Percentiles rank a stretch among this genome's conserved stretches.
These are phyloP conservation scores for Apiospora kogelbergensis DNA, from an alignment of 2,329 filamentous ascomycete genomes.

Conservation along the genomic window DNA sequence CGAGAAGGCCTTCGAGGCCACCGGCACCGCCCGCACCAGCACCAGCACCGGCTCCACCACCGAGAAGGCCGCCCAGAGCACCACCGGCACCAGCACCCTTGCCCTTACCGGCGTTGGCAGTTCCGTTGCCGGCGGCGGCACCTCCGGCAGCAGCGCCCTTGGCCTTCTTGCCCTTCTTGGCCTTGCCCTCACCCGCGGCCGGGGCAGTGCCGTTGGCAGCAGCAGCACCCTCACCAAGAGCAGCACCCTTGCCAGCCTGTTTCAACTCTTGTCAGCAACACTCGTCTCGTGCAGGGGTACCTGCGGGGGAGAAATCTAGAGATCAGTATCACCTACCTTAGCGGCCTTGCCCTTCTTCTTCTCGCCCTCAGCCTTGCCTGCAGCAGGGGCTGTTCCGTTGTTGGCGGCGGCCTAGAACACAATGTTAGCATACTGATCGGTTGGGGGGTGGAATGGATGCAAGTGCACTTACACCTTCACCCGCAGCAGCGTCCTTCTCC, in stretches of 20 bases:
- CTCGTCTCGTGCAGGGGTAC: neutral
- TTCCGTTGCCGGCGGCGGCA: constrained; percentile 6
- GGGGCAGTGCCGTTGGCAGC: constrained; percentile 5
- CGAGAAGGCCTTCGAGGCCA: neutral
- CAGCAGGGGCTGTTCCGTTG: constrained; percentile 7
- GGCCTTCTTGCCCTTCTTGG: constrained; percentile 2
- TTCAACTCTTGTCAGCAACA: neutral
- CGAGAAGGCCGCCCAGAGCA: neutral
- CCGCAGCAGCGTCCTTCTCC: neutral
- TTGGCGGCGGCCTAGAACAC: neutral
- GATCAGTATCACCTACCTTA: neutral
- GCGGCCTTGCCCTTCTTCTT: constrained; percentile 9
- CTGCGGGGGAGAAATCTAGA: neutral
- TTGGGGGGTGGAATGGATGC: no score
- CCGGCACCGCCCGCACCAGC: neutral
- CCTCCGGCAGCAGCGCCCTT: neutral
- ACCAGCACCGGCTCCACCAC: neutral
- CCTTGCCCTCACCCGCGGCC: neutral
- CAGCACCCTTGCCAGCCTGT: neutral
- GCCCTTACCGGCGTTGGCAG: constrained; percentile 6
- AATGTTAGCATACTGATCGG: neutral
- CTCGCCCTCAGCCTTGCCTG: neutral
- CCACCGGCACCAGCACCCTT: neutral
- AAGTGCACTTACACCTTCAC: neutral
- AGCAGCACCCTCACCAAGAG: neutral